phyloP scores from a whole-genome alignment of 2,329 filamentous ascomycete genomes.

The Akanthomyces muscarius region DNA sequence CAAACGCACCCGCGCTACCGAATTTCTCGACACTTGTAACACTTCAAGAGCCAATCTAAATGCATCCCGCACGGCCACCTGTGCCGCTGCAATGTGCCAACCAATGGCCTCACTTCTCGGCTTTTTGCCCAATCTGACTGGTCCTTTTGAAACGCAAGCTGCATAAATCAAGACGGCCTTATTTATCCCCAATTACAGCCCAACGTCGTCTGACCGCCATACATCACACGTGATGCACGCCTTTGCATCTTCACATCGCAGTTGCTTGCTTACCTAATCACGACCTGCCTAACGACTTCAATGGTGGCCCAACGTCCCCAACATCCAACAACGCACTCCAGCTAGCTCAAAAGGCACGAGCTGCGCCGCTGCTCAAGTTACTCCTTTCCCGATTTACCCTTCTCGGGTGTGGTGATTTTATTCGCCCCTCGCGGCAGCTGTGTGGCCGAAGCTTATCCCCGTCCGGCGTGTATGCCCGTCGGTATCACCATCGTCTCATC shows the following conservation, averaged over 20 bases:
- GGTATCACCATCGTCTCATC: slow-evolving; percentile 1
- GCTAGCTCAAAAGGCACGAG: slow-evolving; percentile 2
- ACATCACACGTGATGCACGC: slow-evolving; percentile 15
- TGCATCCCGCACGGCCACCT: not conserved
- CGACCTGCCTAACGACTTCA: slow-evolving; percentile 14
- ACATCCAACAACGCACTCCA: slow-evolving; percentile 10
- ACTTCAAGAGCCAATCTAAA: not conserved
- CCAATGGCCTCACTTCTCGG: not conserved
- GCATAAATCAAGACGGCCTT: not conserved
- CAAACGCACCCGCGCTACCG: not conserved
- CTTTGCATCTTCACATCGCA: not conserved
- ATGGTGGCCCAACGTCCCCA: slow-evolving; percentile 17
- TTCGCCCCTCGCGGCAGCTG: slow-evolving; percentile 7
- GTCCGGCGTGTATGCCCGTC: not conserved
- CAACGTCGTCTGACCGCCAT: slow-evolving; percentile 15
- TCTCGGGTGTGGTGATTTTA: slow-evolving; percentile 11
- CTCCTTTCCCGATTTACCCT: slow-evolving; percentile 4
- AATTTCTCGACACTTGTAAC: slow-evolving; percentile 1
- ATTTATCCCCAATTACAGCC: slow-evolving; percentile 13
- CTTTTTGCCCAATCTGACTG: not conserved
- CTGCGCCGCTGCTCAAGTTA: slow-evolving; percentile 9
- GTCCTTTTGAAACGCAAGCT: not conserved
- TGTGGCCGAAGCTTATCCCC: slow-evolving; percentile 3
- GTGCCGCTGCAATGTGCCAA: not conserved
- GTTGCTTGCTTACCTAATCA: slow-evolving; percentile 15